Evolutionary conservation across 106 monocot genomes (phyloP).

Genomic region (Gastrodia elata): DNA sequence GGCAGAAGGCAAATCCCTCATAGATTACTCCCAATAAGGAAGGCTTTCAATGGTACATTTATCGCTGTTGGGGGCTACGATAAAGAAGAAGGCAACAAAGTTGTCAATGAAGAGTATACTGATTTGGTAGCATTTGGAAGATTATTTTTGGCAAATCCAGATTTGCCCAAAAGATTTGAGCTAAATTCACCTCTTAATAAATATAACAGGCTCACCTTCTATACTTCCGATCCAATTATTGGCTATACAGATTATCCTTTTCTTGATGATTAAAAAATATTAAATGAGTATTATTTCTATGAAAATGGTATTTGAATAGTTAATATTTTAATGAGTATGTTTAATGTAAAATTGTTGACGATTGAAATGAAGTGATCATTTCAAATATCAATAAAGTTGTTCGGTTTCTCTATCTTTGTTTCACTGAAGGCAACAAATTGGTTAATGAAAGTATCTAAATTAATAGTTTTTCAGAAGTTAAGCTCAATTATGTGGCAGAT

Average conservation of each 20-base stretch:
- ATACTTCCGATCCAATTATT: constrained; percentile 10
- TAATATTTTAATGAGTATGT: too few relatives aligned
- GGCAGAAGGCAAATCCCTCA: constrained; percentile 12
- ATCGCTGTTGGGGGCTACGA: constrained; percentile 22
- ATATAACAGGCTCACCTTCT: constrained; percentile 18
- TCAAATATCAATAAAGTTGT: too few relatives aligned
- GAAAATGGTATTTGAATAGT: too few relatives aligned
- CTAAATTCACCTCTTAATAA: constrained; percentile 16
- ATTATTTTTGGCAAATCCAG: constrained; percentile 26
- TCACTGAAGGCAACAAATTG: too few relatives aligned
- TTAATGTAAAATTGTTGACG: too few relatives aligned
- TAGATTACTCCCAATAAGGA: constrained; percentile 12
- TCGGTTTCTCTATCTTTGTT: too few relatives aligned
- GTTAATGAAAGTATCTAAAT: too few relatives aligned
- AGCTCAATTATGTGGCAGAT: too few relatives aligned
- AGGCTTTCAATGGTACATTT: constrained; percentile 21
- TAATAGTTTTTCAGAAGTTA: too few relatives aligned
- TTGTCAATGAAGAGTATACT: constrained; percentile 13
- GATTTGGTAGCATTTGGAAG: constrained; percentile 27
- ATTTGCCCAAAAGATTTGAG: constrained; percentile 23
- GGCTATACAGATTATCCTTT: constrained; percentile 33
- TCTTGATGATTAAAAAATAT: constrained; percentile 1
- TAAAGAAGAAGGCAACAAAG: constrained; percentile 25
- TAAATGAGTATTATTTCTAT: too few relatives aligned
- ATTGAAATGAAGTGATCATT: too few relatives aligned